Evolutionary conservation across 2,329 filamentous ascomycete species (phyloP).

Genomic region (Pseudogymnoascus sp.): DNA sequence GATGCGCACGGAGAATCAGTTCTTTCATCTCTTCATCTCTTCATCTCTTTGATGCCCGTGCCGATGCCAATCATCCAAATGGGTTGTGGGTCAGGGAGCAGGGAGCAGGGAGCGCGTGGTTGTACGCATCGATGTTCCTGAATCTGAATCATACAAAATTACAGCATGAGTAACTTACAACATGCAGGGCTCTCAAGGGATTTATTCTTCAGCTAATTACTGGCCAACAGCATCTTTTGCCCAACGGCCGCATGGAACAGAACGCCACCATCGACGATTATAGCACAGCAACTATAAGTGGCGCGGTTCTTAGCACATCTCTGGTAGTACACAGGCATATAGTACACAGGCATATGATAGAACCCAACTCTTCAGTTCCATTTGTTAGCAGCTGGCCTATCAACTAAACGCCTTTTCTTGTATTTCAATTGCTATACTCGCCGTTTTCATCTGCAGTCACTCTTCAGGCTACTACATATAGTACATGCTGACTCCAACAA

Average conservation of each 20-base stretch:
- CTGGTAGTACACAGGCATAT: too few relatives aligned
- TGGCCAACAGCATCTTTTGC: neutral
- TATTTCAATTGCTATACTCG: too few relatives aligned
- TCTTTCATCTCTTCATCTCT: neutral
- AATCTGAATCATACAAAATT: conserved; percentile 1
- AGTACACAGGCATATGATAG: too few relatives aligned
- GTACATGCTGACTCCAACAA: neutral
- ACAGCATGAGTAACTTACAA: neutral
- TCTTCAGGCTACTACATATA: neutral
- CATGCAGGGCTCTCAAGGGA: neutral
- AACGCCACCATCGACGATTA: neutral
- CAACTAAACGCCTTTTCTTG: too few relatives aligned
- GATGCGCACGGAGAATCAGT: neutral
- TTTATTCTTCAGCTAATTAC: neutral
- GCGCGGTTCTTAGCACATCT: too few relatives aligned
- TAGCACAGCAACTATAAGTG: neutral
- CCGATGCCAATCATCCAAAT: neutral
- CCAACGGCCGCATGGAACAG: neutral
- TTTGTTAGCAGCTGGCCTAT: too few relatives aligned
- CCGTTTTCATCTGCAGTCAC: too few relatives aligned
- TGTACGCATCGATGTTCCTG: conserved; percentile 1
- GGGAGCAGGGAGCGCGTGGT: neutral
- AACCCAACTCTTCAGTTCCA: too few relatives aligned
- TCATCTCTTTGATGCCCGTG: neutral
- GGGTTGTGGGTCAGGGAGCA: neutral